phyloP scores from a whole-genome alignment of 768 basidiomycete genomes.

The Russula olivacea region DNA sequence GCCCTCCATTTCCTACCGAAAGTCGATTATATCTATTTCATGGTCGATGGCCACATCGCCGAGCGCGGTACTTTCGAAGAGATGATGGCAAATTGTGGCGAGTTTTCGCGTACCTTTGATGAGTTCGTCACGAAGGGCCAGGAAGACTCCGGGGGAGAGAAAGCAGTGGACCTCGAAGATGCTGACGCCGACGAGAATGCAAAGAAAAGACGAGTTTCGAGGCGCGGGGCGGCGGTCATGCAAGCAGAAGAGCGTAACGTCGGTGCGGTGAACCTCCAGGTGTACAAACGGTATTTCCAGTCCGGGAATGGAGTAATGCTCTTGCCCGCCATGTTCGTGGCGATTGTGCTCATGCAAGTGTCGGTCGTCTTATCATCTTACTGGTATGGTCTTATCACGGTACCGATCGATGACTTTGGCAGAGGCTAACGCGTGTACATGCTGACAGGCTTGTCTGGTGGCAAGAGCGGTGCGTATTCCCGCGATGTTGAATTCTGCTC shows the following conservation, averaged over 20 bases:
- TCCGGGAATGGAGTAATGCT: conserved; percentile 65
- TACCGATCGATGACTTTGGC: neutral
- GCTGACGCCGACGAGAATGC: conserved; percentile 34
- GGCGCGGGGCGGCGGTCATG: conserved; percentile 57
- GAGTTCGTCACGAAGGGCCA: conserved; percentile 60
- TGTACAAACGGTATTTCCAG: conserved; percentile 57
- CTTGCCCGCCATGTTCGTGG: conserved; percentile 57
- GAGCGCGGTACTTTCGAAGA: conserved; percentile 77
- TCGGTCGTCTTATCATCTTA: conserved; percentile 67
- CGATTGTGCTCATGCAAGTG: conserved; percentile 62
- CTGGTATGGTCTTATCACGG: conserved; percentile 43
- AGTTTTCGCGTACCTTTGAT: conserved; percentile 46
- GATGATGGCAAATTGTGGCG: conserved; percentile 56
- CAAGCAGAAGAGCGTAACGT: conserved; percentile 81
- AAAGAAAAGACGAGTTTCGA: conserved; percentile 34
- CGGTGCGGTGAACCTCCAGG: conserved; percentile 53
- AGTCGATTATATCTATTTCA: conserved; percentile 79
- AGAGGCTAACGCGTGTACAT: conserved; percentile 2
- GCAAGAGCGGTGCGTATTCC: conserved; percentile 52
- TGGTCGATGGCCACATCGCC: conserved; percentile 69
- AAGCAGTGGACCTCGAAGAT: conserved; percentile 35
- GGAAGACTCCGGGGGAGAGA: conserved; percentile 42
- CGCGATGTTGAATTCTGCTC: neutral
- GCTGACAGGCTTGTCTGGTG: conserved; percentile 70
- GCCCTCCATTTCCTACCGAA: conserved; percentile 85